Conservation (phyloP, 1,284 basidiomycete genomes). For the Cutaneotrichosporon cutaneum region DNA sequence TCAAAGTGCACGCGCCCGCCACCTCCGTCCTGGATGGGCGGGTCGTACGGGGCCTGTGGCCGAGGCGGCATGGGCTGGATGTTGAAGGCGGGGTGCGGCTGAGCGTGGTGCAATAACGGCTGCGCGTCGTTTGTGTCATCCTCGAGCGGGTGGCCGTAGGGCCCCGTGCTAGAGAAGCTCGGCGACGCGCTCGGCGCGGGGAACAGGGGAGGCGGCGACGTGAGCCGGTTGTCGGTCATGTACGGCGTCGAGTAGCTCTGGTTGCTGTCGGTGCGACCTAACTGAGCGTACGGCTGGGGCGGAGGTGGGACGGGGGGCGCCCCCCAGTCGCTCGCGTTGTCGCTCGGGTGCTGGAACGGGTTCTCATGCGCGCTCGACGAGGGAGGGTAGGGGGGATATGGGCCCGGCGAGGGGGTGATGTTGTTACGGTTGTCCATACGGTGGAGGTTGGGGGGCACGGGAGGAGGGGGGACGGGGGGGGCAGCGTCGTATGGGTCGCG, state of each 20-base stretch:
- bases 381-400: conserved; percentile 4
- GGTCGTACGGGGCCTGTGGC: not conserved
- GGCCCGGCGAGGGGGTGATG: not conserved
- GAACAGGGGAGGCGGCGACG: conserved; percentile 42
- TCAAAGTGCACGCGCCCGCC: conserved; percentile 17
- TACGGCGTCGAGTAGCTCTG: conserved; percentile 20
- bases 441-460: not conserved
- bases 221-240: conserved; percentile 32
- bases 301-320: conserved; percentile 12
- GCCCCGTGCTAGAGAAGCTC: not conserved
- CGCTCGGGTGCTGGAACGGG: conserved; percentile 17
- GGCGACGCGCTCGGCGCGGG: conserved; percentile 13
- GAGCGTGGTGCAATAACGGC: conserved; percentile 39
- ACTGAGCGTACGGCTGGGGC: conserved; percentile 3
- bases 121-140: conserved; percentile 46
- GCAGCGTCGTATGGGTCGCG: not conserved
- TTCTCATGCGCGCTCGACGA: conserved; percentile 2
- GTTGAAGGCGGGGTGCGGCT: conserved; percentile 32
- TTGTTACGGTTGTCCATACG: conserved; percentile 1
- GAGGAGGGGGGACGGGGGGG: not conserved
- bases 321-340: conserved; percentile 5
- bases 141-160: conserved; percentile 16
- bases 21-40: not conserved
- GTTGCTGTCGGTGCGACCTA: conserved; percentile 1
- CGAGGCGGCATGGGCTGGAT: not conserved